Evolutionary conservation across 208 protist genomes (phyloP), one percentile per base, ranked within the genome.

Genomic region (Leishmania tropica): DNA sequence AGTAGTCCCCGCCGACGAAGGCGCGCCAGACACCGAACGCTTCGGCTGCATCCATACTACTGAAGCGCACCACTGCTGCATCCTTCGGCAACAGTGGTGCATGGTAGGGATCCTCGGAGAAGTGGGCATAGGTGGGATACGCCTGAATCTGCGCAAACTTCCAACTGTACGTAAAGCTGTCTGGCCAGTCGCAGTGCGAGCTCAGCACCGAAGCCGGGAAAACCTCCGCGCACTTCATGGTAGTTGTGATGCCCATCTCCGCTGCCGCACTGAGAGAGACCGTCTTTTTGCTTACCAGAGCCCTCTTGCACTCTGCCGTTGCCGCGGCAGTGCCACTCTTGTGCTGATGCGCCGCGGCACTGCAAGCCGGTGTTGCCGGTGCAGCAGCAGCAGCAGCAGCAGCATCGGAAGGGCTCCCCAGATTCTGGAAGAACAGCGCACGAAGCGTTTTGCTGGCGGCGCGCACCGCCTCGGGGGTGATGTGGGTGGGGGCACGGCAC

Each of bases 1-100:
- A 96, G 84, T 94, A 94, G 77, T 92, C 83, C 37, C 92, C 92
- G 7, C 94, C 93, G 11, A 93, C 94, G 85, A 96, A 97, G 53
- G 94, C 90, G 6, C 94, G 88, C 92, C 93, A 97, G 24, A 89
- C 87, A 15, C 92, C 91, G 65, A 90, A 96, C 11, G 86, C 92
- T 76, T 96, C 91, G 24, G 83, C 70, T 47, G 84, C 90, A 21
- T 88, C 84, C 60, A 88, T 68, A 53, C 64, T 53, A 72, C 85
- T 81, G 81, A 93, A 96, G 35, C 76, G 82, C 78, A 96, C 80
- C 31, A 93, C 81, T 11, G 90, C 90, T 8, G 87, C 80, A 65
- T 96, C 87, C 67, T 93, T 92, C 13, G 85, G 67, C 47, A 97
- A 83, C 40, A 96, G 84, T n/a, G 93, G 92, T 6, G 94, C 94